These are phyloP conservation scores for Pseudogymnoascus pannorum DNA, from an alignment of 2,329 filamentous ascomycete genomes.

Conservation along the genomic window DNA sequence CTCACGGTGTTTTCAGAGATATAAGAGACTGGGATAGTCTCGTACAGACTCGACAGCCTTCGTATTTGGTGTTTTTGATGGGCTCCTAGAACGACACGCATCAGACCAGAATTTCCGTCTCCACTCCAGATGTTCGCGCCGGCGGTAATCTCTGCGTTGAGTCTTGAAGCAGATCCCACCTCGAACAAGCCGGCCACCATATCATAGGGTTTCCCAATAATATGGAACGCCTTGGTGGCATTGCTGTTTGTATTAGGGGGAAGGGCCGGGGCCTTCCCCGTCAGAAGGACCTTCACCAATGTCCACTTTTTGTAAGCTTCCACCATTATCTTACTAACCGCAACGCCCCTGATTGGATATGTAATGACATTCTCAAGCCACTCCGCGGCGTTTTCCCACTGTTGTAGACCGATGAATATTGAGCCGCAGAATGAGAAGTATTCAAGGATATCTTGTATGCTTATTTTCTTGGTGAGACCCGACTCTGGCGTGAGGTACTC, in stretches of 20 bases:
- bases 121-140: conserved; percentile 54
- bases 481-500: conserved; percentile 54
- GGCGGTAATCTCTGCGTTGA: conserved; percentile 57
- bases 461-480: conserved; percentile 50
- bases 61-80: conserved; percentile 72
- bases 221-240: conserved; percentile 49
- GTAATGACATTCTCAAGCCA: conserved; percentile 60
- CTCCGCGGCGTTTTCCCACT: conserved; percentile 56
- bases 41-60: conserved; percentile 65
- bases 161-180: conserved; percentile 45
- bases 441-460: conserved; percentile 49
- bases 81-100: conserved; percentile 60
- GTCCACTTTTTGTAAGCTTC: conserved; percentile 92
- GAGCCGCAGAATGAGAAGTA: conserved; percentile 61
- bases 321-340: conserved; percentile 69
- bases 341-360: conserved; percentile 55
- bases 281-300: conserved; percentile 63
- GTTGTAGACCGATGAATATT: conserved; percentile 51
- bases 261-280: conserved; percentile 50
- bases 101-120: conserved; percentile 67
- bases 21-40: conserved; percentile 48
- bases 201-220: conserved; percentile 62
- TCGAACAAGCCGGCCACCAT: conserved; percentile 64
- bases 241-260: conserved; percentile 49
- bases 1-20: conserved; percentile 45